Evolutionary conservation across 1,284 basidiomycete genomes (phyloP).

Genomic region (Leccinum solheimii): DNA sequence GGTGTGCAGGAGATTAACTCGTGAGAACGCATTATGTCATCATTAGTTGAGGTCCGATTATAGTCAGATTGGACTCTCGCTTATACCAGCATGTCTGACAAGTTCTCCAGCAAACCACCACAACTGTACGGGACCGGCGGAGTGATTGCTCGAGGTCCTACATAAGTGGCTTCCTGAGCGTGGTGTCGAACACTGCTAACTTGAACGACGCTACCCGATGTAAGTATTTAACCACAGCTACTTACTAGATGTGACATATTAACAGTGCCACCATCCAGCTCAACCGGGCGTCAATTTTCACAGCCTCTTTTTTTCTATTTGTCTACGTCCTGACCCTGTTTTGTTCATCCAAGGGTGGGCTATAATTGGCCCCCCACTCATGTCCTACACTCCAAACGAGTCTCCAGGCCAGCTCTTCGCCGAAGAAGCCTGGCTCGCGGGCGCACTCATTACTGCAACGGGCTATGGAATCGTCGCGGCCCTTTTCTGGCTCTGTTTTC

Average conservation of each 20-base stretch:
- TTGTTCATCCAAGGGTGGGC: conserved; percentile 7
- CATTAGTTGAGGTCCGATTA: not conserved
- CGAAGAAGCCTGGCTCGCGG: conserved; percentile 33
- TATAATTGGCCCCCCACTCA: conserved; percentile 7
- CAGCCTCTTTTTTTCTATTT: not conserved
- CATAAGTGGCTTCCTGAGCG: not conserved
- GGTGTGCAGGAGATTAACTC: no score
- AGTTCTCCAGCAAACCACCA: not conserved
- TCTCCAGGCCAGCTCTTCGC: conserved; percentile 22
- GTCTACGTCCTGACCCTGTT: not conserved
- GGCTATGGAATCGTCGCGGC: conserved; percentile 29
- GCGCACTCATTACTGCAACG: conserved; percentile 27
- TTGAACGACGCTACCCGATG: not conserved
- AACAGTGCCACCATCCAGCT: conserved; percentile 6
- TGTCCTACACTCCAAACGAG: conserved; percentile 32
- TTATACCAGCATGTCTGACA: not conserved
- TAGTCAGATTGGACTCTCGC: not conserved
- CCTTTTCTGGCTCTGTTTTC: conserved; percentile 30
- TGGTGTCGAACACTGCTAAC: not conserved
- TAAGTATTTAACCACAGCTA: not conserved
- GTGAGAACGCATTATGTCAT: not conserved
- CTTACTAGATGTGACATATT: not conserved
- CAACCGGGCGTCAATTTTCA: conserved; percentile 7
- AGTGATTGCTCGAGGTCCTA: not conserved
- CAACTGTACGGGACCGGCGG: not conserved